phyloP scores from a whole-genome alignment of 768 basidiomycete species.

The Hemileccinum impolitum region DNA sequence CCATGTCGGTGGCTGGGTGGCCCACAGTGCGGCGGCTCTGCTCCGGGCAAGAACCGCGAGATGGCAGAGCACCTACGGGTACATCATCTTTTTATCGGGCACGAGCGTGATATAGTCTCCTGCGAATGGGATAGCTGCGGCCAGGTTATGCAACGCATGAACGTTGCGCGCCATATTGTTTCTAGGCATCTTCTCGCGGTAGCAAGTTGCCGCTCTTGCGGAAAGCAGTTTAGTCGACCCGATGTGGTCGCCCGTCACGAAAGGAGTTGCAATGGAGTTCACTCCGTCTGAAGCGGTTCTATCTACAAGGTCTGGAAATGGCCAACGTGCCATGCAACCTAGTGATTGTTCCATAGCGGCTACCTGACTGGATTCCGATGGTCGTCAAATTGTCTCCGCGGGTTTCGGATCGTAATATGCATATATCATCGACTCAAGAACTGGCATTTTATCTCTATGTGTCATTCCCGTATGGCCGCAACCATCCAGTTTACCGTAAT shows the following conservation, averaged over 20 bases:
- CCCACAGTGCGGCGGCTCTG: slow-evolving; percentile 19
- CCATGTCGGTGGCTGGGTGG: slow-evolving; percentile 23
- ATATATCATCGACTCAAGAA: slow-evolving; percentile 3
- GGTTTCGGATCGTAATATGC: slow-evolving; percentile 5
- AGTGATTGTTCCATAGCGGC: not conserved
- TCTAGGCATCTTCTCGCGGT: slow-evolving; percentile 25
- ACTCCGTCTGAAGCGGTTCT: not conserved
- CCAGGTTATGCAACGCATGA: slow-evolving; percentile 27
- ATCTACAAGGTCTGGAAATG: not conserved
- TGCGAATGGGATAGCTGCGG: slow-evolving; percentile 26
- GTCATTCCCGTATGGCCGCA: slow-evolving; percentile 3
- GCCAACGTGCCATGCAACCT: not conserved
- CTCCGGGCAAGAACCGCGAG: slow-evolving; percentile 29
- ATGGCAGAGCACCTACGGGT: slow-evolving; percentile 27
- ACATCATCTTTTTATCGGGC: slow-evolving; percentile 22
- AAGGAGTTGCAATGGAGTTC: slow-evolving; percentile 13
- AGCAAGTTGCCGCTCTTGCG: slow-evolving; percentile 22
- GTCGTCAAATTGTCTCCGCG: slow-evolving; percentile 3
- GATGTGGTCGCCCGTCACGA: slow-evolving; percentile 29
- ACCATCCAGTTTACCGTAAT: slow-evolving; percentile 1
- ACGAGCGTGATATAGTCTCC: slow-evolving; percentile 23
- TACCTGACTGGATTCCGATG: not conserved
- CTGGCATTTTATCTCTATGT: slow-evolving; percentile 8
- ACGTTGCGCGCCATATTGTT: slow-evolving; percentile 28
- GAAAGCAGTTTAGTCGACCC: slow-evolving; percentile 23